Base-by-base conservation (phyloP, 2,329 filamentous ascomycete genomes). In the Diaporthe vexans region DNA sequence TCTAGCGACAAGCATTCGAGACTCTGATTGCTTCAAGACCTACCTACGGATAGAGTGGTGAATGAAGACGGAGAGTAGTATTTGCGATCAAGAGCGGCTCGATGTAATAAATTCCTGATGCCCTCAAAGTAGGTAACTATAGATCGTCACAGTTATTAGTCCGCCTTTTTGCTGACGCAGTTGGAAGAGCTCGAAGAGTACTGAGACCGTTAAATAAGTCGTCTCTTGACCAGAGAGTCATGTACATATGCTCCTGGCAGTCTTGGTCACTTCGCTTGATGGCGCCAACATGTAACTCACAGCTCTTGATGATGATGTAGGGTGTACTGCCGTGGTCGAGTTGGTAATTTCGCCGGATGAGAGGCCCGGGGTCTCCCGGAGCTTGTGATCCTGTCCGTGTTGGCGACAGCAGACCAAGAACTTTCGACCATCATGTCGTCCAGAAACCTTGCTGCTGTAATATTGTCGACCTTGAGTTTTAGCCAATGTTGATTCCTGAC, bases 401-500 rank as follows among this genome's bases (percentile, higher is more conserved):
- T 29, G 63, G 48, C 6, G 37, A n/a, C 33, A 26, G 52, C 46
- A 40, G 48, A 68, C 63, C 63, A 68, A 19, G 63, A 54, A 24
- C 21, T 48, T 2, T 68, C 29, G 17, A 68, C 11, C 29, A 52
- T 40, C 33, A 33, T 40, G 1, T 68, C 15, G 24, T 68, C 63
- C 63, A 54, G 40, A 3, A 3, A 19, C 7, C 33, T 29, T 3
- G 63, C 63, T 11, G 63, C 63, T 26, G 63, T 68, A 4, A 24
- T 77, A 70, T 83, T 81, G 21, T 77, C 76, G 2, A 79, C 78
- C 63, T 76, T 82, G 52, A 86, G 75, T 58, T 76, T 78, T 63
- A 88, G 73, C 79, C 83, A 87, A 71, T 82, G 81, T 79, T 87
- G 86, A 52, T 83, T 82, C 21, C 76, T 82, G 5, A 80, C 77